Evolutionary conservation across 2,329 filamentous ascomycete genomes (phyloP).

Genomic region (Clonostachys rhizophaga): DNA sequence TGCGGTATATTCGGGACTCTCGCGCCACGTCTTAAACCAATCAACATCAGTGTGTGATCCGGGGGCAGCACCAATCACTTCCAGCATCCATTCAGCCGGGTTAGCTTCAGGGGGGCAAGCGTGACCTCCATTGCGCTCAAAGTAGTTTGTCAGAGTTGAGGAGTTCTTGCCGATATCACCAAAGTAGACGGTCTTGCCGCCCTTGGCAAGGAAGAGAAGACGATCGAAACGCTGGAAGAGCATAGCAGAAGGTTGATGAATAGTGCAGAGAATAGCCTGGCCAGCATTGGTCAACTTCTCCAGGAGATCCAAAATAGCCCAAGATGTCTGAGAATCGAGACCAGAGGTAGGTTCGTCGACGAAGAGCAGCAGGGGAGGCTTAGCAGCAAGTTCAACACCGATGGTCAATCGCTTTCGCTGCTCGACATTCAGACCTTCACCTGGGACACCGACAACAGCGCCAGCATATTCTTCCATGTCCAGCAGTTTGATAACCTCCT

Average conservation of each 20-base stretch:
- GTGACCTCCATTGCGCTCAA: conserved; percentile 66
- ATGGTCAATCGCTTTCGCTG: conserved; percentile 80
- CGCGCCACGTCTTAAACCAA: conserved; percentile 60
- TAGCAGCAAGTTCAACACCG: conserved; percentile 91
- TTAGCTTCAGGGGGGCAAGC: conserved; percentile 66
- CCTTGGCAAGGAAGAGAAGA: conserved; percentile 71
- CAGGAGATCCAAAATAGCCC: conserved; percentile 83
- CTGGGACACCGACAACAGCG: conserved; percentile 84
- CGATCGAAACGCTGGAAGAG: conserved; percentile 89
- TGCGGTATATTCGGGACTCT: conserved; percentile 47
- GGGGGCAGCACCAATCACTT: conserved; percentile 58
- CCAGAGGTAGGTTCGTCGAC: conserved; percentile 94
- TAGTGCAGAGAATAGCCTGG: conserved; percentile 93
- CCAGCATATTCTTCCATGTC: conserved; percentile 90
- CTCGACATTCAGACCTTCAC: conserved; percentile 75
- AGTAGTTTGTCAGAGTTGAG: conserved; percentile 65
- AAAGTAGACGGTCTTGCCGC: conserved; percentile 77
- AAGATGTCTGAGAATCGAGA: conserved; percentile 82
- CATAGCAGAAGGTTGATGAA: conserved; percentile 95
- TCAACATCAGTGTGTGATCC: conserved; percentile 59
- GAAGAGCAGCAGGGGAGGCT: conserved; percentile 84
- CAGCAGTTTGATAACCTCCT: conserved; percentile 84
- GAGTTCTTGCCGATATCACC: conserved; percentile 51
- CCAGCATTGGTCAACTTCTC: conserved; percentile 87
- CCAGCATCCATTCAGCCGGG: conserved; percentile 77